These are phyloP conservation scores for Paracamarosporium sp. DNA, from an alignment of 2,329 filamentous ascomycete genomes.

Conservation along the genomic window DNA sequence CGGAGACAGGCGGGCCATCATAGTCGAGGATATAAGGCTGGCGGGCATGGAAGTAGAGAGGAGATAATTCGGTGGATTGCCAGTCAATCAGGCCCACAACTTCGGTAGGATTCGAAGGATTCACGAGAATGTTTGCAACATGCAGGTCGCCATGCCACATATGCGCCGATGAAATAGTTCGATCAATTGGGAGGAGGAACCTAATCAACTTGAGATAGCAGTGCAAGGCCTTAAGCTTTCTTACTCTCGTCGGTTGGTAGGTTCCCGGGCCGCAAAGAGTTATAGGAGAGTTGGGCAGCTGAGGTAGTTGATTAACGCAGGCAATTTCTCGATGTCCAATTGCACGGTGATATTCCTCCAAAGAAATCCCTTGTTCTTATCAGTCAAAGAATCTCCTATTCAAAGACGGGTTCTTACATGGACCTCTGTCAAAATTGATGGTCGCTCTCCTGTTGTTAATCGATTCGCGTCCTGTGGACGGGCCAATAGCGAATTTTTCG, in stretches of 20 bases:
- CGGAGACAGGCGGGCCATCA: constrained; percentile 33
- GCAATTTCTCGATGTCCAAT: constrained; percentile 42
- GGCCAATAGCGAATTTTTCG: constrained; percentile 46
- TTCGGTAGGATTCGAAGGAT: constrained; percentile 37
- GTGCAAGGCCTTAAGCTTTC: constrained; percentile 39
- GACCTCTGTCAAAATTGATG: constrained; percentile 43
- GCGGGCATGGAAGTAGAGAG: constrained; percentile 46
- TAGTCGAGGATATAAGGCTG: constrained; percentile 44
- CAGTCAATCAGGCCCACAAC: constrained; percentile 45
- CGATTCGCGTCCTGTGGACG: constrained; percentile 39
- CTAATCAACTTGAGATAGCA: constrained; percentile 37
- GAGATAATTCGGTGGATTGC: constrained; percentile 42
- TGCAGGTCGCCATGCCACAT: constrained; percentile 51
- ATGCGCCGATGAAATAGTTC: constrained; percentile 27
- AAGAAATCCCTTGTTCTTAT: constrained; percentile 31
- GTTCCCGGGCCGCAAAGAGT: constrained; percentile 46
- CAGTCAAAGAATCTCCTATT: constrained; percentile 18
- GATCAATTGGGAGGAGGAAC: constrained; percentile 33
- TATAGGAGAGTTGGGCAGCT: constrained; percentile 40
- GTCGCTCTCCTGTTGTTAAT: constrained; percentile 39
- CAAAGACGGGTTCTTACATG: constrained; percentile 39
- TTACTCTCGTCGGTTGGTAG: constrained; percentile 43
- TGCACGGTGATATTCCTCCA: constrained; percentile 40
- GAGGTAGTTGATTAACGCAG: constrained; percentile 32
- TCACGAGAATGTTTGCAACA: constrained; percentile 46